These are phyloP conservation scores for Tetracladium marchalianum DNA, from an alignment of 495 filamentous ascomycete genomes.

Conservation along the genomic window DNA sequence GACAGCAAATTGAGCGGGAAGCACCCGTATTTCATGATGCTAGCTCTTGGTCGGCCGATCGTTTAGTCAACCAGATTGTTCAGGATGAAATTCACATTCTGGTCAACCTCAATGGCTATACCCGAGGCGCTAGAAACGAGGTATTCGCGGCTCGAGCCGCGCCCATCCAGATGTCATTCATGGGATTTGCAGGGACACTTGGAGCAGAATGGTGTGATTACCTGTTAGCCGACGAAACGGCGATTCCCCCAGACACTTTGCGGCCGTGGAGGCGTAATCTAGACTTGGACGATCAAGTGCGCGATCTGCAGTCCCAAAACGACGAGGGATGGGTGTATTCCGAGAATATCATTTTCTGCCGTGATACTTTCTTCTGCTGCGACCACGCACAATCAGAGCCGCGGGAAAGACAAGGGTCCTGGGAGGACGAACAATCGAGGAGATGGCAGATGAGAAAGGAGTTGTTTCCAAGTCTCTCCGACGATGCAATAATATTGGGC, in stretches of 20 bases:
- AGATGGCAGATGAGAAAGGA: slow-evolving; percentile 95
- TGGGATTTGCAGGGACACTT: slow-evolving; percentile 95
- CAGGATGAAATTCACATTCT: slow-evolving; percentile 93
- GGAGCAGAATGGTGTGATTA: slow-evolving; percentile 99
- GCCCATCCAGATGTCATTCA: slow-evolving; percentile 99
- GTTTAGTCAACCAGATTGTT: slow-evolving; percentile 80
- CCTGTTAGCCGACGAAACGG: slow-evolving; percentile 79
- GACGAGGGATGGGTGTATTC: slow-evolving; percentile 82
- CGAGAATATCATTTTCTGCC: slow-evolving; percentile 90
- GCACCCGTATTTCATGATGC: slow-evolving; percentile 88
- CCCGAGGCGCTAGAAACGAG: slow-evolving; percentile 92
- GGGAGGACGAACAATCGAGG: slow-evolving; percentile 76
- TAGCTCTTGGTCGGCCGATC: slow-evolving; percentile 76
- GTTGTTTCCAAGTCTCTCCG: slow-evolving; percentile 73
- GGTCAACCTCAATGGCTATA: slow-evolving; percentile 96
- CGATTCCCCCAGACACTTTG: slow-evolving; percentile 74
- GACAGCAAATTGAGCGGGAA: slow-evolving; percentile 89
- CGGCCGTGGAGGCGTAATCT: slow-evolving; percentile 68
- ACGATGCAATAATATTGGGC: slow-evolving; percentile 84
- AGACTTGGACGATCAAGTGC: slow-evolving; percentile 57
- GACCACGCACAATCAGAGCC: slow-evolving; percentile 93
- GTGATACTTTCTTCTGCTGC: slow-evolving; percentile 98
- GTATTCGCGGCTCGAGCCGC: slow-evolving; percentile 92
- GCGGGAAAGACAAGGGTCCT: slow-evolving; percentile 39
- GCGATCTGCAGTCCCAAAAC: slow-evolving; percentile 57